Percentiles rank a stretch among this genome's conserved stretches.
These are phyloP conservation scores for Monilinia polystroma DNA, from an alignment of 2,329 filamentous ascomycete genomes.

Conservation along the genomic window DNA sequence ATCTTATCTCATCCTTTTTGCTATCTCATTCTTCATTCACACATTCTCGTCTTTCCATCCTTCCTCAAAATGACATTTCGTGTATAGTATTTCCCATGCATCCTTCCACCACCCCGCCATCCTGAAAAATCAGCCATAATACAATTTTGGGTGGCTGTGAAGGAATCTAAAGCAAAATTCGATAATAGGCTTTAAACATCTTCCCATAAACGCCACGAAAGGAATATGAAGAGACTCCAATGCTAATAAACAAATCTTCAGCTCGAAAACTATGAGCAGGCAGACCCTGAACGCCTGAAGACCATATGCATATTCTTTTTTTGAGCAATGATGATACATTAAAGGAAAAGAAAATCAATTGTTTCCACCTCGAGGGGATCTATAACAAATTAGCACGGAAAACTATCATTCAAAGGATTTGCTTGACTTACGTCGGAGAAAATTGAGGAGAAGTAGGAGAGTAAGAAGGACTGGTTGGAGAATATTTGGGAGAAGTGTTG, in stretches of 20 bases:
- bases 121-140: slow-evolving; percentile 24
- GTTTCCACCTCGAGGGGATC: slow-evolving; percentile 34
- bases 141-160: slow-evolving; percentile 27
- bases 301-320: slow-evolving; percentile 28
- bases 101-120: slow-evolving; percentile 14
- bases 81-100: slow-evolving; percentile 6
- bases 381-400: slow-evolving; percentile 24
- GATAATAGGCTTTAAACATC: slow-evolving; percentile 14
- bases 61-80: slow-evolving; percentile 15
- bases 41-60: slow-evolving; percentile 1
- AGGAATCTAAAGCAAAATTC: slow-evolving; percentile 17
- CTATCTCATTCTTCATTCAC: slow-evolving; percentile 16
- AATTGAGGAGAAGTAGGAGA: slow-evolving; percentile 38
- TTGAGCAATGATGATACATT: slow-evolving; percentile 36
- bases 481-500: slow-evolving; percentile 44
- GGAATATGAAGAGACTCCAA: slow-evolving; percentile 20
- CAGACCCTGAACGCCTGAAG: slow-evolving; percentile 23
- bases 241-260: slow-evolving; percentile 26
- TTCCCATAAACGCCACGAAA: slow-evolving; percentile 22
- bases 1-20: slow-evolving; percentile 20
- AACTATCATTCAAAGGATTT: not conserved
- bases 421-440: slow-evolving; percentile 34
- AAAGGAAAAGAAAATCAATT: slow-evolving; percentile 21
- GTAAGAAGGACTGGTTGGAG: slow-evolving; percentile 35
- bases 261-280: slow-evolving; percentile 16